phyloP scores from a whole-genome alignment of 371 early-diverging fungal species.

The Syncephalastrum monosporum region DNA sequence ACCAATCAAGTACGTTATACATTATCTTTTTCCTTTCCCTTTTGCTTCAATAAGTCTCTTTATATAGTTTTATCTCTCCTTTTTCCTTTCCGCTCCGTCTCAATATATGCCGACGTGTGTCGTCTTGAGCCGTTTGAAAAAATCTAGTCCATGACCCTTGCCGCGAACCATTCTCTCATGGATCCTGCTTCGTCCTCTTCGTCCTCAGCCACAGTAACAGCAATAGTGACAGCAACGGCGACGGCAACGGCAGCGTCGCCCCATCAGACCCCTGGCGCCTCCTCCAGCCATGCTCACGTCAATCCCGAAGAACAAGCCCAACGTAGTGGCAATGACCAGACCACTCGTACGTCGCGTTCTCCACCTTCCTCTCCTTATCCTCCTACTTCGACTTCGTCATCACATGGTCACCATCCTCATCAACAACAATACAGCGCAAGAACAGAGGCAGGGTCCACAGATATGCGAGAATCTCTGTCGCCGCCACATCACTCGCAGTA shows the following conservation, averaged over 20 bases:
- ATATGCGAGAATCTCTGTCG: too few relatives aligned
- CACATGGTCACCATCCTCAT: neutral
- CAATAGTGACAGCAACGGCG: neutral
- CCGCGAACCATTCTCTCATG: neutral
- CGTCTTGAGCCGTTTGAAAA: neutral
- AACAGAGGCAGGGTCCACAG: slow-evolving; percentile 14
- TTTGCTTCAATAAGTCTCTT: slow-evolving; percentile 7
- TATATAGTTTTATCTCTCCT: slow-evolving; percentile 3
- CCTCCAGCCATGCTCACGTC: neutral
- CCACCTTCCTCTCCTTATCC: neutral
- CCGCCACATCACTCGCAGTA: too few relatives aligned
- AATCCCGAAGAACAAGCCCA: too few relatives aligned
- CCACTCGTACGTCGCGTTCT: too few relatives aligned
- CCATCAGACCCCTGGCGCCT: neutral
- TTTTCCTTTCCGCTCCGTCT: neutral
- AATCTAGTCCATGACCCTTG: slow-evolving; percentile 7
- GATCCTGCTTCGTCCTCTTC: neutral
- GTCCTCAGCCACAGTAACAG: neutral
- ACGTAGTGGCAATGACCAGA: too few relatives aligned
- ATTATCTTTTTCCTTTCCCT: slow-evolving; percentile 2
- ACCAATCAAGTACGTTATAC: slow-evolving; percentile 6
- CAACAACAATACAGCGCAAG: slow-evolving; percentile 8
- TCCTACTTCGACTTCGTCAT: neutral
- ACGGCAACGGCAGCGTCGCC: neutral
- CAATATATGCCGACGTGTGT: neutral